Evolutionary conservation across 345 rosid species (phyloP), one percentile per base, ranked within the genome.

Genomic region (Gossypium arboreum): DNA sequence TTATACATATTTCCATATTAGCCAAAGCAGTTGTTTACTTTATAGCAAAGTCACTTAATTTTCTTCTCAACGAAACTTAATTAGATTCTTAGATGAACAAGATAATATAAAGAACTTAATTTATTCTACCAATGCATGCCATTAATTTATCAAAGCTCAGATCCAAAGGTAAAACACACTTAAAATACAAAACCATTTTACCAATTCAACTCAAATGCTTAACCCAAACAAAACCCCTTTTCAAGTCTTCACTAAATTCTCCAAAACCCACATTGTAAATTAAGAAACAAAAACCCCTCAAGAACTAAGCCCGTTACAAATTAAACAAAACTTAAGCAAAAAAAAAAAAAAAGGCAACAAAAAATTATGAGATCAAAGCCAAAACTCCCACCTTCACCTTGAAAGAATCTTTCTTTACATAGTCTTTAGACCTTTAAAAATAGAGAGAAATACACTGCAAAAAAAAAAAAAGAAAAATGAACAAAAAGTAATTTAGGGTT

Each of bases 341-440:
- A 12, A 59, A 76, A 27, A n/a, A 27, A 29, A 47, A 73, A 20
- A 20, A 67, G 41, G 57, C 22, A 52, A 52, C 52, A 69, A 58
- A 41, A 78, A 51, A 61, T 52, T 44, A 78, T 58, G 59, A 76
- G 76, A 69, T 81, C 57, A 71, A 74, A 58, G 66, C 54, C 59
- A 64, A 67, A 77, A 34, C 55, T 74, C 81, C 76, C 66, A 81
- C 86, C 87, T 84, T 68, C 55, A 80, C 79, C 39, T 48, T 25
- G 71, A 22, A 15, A 80, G 74, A 61, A 10, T 25, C 72, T 60
- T 70, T 59, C 75, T 80, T 64, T 59, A 78, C 79, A 75, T 68
- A 74, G 58, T 71, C 83, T 74, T 78, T 78, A 76, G 78, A 62
- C 75, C 81, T 77, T 25, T 61, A 60, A 27, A 58, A 20, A 56